Percentiles rank a stretch among this genome's conserved stretches.
These are phyloP conservation scores for Pseudogymnoascus sp. DNA, from an alignment of 2,329 filamentous ascomycete genomes.

Conservation along the genomic window DNA sequence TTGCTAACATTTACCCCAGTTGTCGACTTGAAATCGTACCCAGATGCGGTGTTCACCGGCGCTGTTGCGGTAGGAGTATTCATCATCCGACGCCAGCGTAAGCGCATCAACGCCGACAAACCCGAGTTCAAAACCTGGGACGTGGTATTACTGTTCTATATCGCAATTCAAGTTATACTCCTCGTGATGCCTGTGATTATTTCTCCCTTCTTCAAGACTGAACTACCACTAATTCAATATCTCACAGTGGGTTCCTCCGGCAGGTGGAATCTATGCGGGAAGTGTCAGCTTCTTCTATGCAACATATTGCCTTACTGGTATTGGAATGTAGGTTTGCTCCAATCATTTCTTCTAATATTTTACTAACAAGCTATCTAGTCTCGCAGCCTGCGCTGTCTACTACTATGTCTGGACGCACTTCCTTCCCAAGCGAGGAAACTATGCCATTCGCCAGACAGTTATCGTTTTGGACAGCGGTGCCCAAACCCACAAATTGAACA, in stretches of 20 bases:
- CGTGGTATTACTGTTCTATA: conserved; percentile 48
- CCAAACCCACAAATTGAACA: conserved; percentile 41
- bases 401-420: conserved; percentile 51
- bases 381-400: conserved; percentile 46
- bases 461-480: conserved; percentile 40
- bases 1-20: conserved; percentile 32
- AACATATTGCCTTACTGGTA: conserved; percentile 57
- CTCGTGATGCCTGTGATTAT: conserved; percentile 48
- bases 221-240: not conserved
- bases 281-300: conserved; percentile 68
- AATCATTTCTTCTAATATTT: not conserved
- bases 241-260: conserved; percentile 54
- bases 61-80: conserved; percentile 49
- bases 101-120: conserved; percentile 38
- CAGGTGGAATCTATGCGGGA: conserved; percentile 48
- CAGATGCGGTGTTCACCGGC: conserved; percentile 48
- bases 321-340: conserved; percentile 50
- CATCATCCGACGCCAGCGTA: conserved; percentile 47
- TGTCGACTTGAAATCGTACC: conserved; percentile 51
- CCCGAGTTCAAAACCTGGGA: conserved; percentile 54
- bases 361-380: conserved; percentile 27
- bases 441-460: conserved; percentile 47
- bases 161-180: conserved; percentile 51
- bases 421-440: conserved; percentile 44
- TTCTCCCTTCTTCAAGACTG: not conserved